These are phyloP conservation scores for Chlorella sp. DNA, from an alignment of 139 green algal species.

Conservation along the genomic window DNA sequence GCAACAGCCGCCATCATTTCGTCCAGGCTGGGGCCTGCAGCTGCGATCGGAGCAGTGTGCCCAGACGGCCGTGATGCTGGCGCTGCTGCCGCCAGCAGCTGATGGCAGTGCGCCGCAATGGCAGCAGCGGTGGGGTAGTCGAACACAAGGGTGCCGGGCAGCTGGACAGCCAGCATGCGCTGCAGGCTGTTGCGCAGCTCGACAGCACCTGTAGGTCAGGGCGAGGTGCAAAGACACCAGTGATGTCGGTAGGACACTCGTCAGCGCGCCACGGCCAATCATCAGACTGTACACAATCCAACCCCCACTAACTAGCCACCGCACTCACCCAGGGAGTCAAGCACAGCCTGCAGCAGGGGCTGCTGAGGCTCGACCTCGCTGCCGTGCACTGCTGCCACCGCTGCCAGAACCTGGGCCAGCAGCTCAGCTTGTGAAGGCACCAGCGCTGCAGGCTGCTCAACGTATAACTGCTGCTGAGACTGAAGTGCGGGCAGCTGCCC, in stretches of 20 bases:
- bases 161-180: slow-evolving; percentile 25
- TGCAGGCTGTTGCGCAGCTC: slow-evolving; percentile 37
- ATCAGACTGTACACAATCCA: neutral
- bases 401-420: slow-evolving; percentile 15
- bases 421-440: slow-evolving; percentile 10
- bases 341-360: slow-evolving; percentile 44
- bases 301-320: neutral
- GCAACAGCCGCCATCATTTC: neutral
- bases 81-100: neutral
- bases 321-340: slow-evolving; percentile 47
- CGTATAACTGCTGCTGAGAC: neutral
- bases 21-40: neutral
- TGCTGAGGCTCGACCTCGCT: neutral
- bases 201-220: slow-evolving; percentile 19
- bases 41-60: neutral
- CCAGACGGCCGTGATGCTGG: neutral
- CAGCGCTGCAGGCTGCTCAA: neutral
- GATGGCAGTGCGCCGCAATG: slow-evolving; percentile 28
- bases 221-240: neutral
- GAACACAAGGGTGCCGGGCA: slow-evolving; percentile 57
- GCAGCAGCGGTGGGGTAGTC: slow-evolving; percentile 63
- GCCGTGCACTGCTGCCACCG: neutral
- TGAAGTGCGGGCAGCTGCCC: neutral
- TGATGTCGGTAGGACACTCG: no score
- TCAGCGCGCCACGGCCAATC: no score